A percentile compares a stretch with the other conserved stretches of the same genome.
Evolutionary conservation across 192 early-diverging fungal genomes (phyloP).

Genomic region (Podila epicladia): DNA sequence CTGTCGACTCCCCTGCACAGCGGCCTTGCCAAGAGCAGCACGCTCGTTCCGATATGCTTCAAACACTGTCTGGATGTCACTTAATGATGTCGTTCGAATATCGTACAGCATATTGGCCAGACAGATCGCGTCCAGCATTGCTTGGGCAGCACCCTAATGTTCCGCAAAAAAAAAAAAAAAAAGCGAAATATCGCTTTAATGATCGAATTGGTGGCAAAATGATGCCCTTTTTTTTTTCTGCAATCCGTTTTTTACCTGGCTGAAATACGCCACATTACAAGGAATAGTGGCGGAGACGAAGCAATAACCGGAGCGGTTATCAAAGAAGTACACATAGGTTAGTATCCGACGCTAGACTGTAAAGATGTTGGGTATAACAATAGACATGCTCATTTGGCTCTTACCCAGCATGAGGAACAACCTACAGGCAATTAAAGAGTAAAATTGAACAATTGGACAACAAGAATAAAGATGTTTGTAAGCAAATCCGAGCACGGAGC

Average conservation of each 20-base stretch:
- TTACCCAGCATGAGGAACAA: conserved; percentile 51
- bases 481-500: background rate
- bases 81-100: background rate
- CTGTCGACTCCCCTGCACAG: conserved; percentile 36
- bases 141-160: conserved; percentile 39
- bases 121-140: conserved; percentile 39
- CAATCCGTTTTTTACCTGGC: background rate
- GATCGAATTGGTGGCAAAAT: background rate
- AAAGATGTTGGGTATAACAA: too few species aligned
- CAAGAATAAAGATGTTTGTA: background rate
- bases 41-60: conserved; percentile 30
- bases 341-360: too few species aligned
- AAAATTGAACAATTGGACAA: background rate
- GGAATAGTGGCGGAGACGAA: background rate
- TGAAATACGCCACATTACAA: background rate
- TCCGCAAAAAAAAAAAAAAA: background rate
- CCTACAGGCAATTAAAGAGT: conserved; percentile 10
- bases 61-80: conserved; percentile 17
- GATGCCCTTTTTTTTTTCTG: background rate
- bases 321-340: too few species aligned
- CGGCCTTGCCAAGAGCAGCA: conserved; percentile 18
- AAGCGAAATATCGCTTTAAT: background rate
- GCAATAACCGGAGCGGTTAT: background rate
- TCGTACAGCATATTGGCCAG: conserved; percentile 31
- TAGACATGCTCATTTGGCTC: background rate